A percentile compares a stretch with the other conserved stretches of the same genome.
Conservation (phyloP, 306 rosid genomes). For the Argentina anserina region DNA sequence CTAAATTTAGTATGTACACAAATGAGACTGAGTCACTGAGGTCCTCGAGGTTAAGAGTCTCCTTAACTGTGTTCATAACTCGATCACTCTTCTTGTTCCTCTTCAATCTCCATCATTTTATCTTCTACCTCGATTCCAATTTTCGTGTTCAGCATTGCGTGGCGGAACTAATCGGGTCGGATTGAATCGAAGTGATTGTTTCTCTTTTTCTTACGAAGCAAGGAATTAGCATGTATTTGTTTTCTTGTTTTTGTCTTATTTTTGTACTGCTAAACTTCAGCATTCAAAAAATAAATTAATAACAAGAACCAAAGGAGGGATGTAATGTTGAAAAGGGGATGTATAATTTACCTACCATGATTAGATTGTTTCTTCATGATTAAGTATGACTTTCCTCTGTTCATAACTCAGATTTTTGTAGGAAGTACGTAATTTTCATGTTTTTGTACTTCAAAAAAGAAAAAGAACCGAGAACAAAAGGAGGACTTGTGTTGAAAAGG, state of each 20-base stretch:
- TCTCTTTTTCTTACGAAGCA: no score
- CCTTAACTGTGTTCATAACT: neutral
- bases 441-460: no score
- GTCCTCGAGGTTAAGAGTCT: neutral
- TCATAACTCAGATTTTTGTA: no score
- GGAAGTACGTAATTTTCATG: no score
- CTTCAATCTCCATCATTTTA: neutral
- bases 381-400: neutral
- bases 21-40: neutral
- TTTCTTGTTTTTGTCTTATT: no score
- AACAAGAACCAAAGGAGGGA: neutral
- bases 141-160: neutral
- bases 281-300: neutral
- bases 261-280: neutral
- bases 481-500: no score
- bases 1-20: conserved; percentile 3
- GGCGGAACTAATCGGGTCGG: no score
- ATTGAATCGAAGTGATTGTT: no score
- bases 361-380: neutral
- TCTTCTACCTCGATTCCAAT: neutral
- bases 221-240: no score
- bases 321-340: neutral
- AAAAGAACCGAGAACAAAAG: no score
- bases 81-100: neutral
- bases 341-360: neutral